Evolutionary conservation across 768 basidiomycete species (phyloP).

Genomic region (Auricularia heimuer): DNA sequence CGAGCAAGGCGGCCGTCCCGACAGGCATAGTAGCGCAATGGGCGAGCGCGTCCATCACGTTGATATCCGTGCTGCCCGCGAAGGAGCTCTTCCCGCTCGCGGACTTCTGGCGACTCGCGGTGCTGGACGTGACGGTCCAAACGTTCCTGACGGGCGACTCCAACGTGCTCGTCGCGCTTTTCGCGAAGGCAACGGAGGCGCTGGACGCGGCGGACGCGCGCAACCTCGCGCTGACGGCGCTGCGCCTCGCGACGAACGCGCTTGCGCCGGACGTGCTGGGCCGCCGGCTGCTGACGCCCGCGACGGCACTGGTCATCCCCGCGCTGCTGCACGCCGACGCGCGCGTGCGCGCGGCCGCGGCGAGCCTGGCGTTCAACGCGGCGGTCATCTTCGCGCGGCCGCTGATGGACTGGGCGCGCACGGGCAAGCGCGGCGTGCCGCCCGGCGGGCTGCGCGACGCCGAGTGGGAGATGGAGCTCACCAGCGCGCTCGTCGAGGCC

Average conservation of each 20-base stretch:
- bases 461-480: slow-evolving; percentile 81
- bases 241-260: slow-evolving; percentile 61
- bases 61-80: slow-evolving; percentile 38
- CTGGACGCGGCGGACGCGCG: slow-evolving; percentile 28
- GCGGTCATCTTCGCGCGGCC: slow-evolving; percentile 55
- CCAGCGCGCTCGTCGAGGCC: slow-evolving; percentile 76
- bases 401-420: slow-evolving; percentile 35
- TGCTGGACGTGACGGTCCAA: slow-evolving; percentile 53
- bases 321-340: slow-evolving; percentile 60
- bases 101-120: slow-evolving; percentile 73
- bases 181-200: slow-evolving; percentile 33
- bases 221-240: slow-evolving; percentile 52
- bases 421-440: slow-evolving; percentile 18
- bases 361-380: slow-evolving; percentile 72
- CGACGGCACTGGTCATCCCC: slow-evolving; percentile 49
- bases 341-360: slow-evolving; percentile 64
- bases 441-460: slow-evolving; percentile 39
- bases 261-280: slow-evolving; percentile 39
- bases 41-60: slow-evolving; percentile 34
- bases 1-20: slow-evolving; percentile 17
- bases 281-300: slow-evolving; percentile 27
- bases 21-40: slow-evolving; percentile 33
- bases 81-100: slow-evolving; percentile 67
- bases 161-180: slow-evolving; percentile 27
- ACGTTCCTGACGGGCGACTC: slow-evolving; percentile 33